A percentile compares a stretch with the other conserved stretches of the same genome.
Evolutionary conservation across 78 protist genomes (phyloP).

Genomic region (Planoprotostelium fungivorum): DNA sequence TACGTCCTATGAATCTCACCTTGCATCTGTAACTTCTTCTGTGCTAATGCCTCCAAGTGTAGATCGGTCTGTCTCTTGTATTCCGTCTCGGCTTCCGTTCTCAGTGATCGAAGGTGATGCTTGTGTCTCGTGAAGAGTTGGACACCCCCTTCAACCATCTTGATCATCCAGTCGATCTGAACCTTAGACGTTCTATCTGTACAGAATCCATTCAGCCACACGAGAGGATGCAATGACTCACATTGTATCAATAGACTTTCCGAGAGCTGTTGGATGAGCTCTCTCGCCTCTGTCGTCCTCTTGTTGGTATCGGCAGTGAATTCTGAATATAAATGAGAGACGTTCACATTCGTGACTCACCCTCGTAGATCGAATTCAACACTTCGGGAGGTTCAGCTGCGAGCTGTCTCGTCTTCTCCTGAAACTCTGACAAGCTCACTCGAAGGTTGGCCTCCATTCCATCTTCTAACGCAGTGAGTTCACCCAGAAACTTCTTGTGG

Average conservation of each 20-base stretch:
- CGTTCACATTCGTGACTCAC: neutral
- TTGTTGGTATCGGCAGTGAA: neutral
- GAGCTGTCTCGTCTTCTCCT: neutral
- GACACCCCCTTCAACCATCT: neutral
- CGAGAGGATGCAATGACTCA: neutral
- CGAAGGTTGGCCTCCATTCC: neutral
- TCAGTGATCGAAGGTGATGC: neutral
- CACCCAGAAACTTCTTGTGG: neutral
- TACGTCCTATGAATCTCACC: neutral
- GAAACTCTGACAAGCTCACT: neutral
- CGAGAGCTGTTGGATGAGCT: neutral
- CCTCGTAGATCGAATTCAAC: neutral
- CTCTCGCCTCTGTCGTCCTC: neutral
- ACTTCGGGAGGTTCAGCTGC: neutral
- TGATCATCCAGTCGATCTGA: neutral
- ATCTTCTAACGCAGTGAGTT: neutral
- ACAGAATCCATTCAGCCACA: neutral
- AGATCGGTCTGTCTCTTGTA: neutral
- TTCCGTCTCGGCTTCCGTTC: neutral
- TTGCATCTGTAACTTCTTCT: neutral
- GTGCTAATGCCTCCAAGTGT: neutral
- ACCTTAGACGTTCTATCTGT: neutral
- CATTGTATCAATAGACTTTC: neutral
- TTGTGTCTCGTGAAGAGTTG: neutral
- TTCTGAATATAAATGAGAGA: neutral